Evolutionary conservation across 345 rosid species (phyloP).

Genomic region (Ailanthus altissimus): DNA sequence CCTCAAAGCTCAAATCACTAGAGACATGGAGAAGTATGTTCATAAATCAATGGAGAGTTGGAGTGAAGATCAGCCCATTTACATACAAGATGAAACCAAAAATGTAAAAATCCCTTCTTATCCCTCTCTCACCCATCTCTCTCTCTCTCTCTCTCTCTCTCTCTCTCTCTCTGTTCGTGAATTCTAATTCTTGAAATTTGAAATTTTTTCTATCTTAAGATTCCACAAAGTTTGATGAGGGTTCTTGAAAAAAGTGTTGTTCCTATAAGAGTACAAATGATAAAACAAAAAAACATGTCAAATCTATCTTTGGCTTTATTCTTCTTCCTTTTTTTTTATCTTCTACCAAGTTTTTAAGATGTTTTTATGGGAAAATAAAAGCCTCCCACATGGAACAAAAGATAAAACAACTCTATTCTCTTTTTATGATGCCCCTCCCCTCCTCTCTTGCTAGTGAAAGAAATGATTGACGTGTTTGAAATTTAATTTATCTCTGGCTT

Average conservation of each 20-base stretch:
- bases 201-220: not conserved
- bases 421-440: not conserved
- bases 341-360: too few species aligned
- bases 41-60: constrained; percentile 72
- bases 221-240: too few species aligned
- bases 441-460: not conserved
- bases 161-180: not conserved
- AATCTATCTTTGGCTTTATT: constrained; percentile 14
- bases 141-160: not conserved
- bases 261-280: not conserved
- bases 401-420: constrained; percentile 12
- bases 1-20: constrained; percentile 82
- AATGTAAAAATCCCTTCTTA: constrained; percentile 49
- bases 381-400: not conserved
- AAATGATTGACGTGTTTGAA: constrained; percentile 29
- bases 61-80: constrained; percentile 60
- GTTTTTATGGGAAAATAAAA: not conserved
- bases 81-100: constrained; percentile 86
- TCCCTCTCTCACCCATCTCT: not conserved
- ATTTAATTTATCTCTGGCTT: constrained; percentile 36
- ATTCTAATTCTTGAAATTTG: constrained; percentile 15
- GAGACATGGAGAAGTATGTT: constrained; percentile 73
- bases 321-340: too few species aligned
- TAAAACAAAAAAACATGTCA: constrained; percentile 26
- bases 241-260: too few species aligned